These are phyloP conservation scores for Ilyonectria mors-panacis DNA, from an alignment of 2,329 filamentous ascomycete species.

Conservation along the genomic window DNA sequence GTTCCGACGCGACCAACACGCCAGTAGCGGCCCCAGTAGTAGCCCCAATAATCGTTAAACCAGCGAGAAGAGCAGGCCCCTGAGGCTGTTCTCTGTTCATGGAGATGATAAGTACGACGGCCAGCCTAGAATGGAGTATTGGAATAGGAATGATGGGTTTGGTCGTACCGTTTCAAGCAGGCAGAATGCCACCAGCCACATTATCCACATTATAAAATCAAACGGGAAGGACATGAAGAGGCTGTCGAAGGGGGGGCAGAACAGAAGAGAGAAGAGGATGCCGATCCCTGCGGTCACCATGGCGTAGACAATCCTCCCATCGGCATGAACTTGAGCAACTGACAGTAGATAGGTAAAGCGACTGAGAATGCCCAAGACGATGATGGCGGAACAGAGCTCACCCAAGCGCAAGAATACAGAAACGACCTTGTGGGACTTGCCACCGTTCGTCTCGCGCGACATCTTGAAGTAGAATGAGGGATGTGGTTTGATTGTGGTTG, in stretches of 20 bases:
- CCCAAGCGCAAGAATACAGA: slow-evolving; percentile 39
- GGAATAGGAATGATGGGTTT: background rate
- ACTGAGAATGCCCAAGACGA: slow-evolving; percentile 44
- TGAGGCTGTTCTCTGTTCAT: slow-evolving; percentile 27
- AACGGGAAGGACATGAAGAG: slow-evolving; percentile 45
- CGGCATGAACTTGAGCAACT: slow-evolving; percentile 17
- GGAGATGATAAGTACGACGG: background rate
- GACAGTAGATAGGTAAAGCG: slow-evolving; percentile 40
- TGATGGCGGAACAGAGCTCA: slow-evolving; percentile 39
- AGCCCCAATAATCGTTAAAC: slow-evolving; percentile 48
- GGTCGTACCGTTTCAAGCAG: slow-evolving; percentile 43
- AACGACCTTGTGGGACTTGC: slow-evolving; percentile 34
- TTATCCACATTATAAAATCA: slow-evolving; percentile 46
- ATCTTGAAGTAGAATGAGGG: background rate
- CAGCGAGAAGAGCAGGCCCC: slow-evolving; percentile 36
- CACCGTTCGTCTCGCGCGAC: background rate
- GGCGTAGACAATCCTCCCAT: slow-evolving; percentile 43
- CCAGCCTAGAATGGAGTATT: background rate
- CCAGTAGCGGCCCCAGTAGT: slow-evolving; percentile 46
- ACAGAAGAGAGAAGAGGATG: slow-evolving; percentile 45
- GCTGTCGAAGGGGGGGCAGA: slow-evolving; percentile 39
- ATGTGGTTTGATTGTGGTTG: background rate
- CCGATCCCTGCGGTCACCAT: slow-evolving; percentile 47
- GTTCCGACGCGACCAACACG: slow-evolving; percentile 3
- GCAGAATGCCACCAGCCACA: slow-evolving; percentile 49